phyloP scores from a whole-genome alignment of 441 rosid species.

The Populus hybrid region DNA sequence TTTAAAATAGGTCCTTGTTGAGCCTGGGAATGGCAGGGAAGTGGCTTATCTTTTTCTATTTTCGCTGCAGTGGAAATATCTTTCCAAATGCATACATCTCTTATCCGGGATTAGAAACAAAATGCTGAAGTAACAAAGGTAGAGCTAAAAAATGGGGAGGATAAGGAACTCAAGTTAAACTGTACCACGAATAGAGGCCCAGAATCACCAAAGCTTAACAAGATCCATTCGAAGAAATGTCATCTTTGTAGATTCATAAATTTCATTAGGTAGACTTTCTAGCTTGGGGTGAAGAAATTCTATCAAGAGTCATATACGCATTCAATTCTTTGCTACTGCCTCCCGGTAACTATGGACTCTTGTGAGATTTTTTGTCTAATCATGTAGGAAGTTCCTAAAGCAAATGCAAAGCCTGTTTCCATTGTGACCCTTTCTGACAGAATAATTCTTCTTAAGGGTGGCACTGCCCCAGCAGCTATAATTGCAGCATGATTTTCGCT shows the following conservation, averaged over 20 bases:
- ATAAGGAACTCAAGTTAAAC: not conserved
- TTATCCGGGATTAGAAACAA: not conserved
- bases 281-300: not conserved
- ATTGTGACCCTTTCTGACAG: conserved; percentile 59
- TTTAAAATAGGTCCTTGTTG: not conserved
- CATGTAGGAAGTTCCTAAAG: conserved; percentile 55
- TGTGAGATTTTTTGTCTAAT: not conserved
- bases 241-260: not conserved
- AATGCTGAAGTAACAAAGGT: not conserved
- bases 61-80: not conserved
- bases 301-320: not conserved
- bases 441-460: conserved; percentile 65
- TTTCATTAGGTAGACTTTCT: not conserved
- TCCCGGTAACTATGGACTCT: not conserved
- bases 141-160: not conserved
- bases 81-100: not conserved
- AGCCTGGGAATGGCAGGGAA: not conserved
- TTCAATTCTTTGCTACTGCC: not conserved
- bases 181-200: not conserved
- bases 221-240: not conserved
- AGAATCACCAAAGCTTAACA: not conserved
- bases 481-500: conserved; percentile 69
- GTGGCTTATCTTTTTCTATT: not conserved
- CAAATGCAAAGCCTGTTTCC: conserved; percentile 66
- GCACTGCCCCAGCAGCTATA: conserved; percentile 71